Conservation (phyloP, 805 yeast genomes). For the Candida saitoana region DNA sequence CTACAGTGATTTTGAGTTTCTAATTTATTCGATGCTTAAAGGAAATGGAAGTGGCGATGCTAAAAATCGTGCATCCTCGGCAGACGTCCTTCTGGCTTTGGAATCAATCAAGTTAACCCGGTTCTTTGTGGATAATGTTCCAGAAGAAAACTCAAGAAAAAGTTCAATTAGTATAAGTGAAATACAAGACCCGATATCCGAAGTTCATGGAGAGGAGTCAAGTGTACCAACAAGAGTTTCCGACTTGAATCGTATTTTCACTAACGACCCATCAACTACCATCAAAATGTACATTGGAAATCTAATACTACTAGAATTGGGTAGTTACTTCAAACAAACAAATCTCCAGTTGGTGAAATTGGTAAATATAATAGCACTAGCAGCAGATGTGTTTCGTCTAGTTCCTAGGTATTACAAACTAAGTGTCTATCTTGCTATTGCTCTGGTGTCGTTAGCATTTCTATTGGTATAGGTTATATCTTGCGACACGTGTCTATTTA, state of each 20-base stretch:
- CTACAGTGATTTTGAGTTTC: constrained; percentile 12
- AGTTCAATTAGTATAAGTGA: neutral
- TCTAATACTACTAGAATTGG: neutral
- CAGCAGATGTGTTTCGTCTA: neutral
- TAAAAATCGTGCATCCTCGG: constrained; percentile 1
- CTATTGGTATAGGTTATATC: too few species aligned
- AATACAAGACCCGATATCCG: neutral
- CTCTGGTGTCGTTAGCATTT: neutral
- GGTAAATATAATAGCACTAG: neutral
- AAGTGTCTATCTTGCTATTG: neutral
- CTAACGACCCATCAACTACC: neutral
- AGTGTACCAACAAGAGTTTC: neutral
- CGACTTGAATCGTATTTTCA: neutral
- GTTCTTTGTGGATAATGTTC: neutral
- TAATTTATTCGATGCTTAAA: constrained; percentile 30
- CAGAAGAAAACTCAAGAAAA: neutral
- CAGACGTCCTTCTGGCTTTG: neutral
- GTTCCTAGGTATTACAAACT: neutral
- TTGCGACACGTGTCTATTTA: too few species aligned
- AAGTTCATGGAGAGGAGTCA: neutral
- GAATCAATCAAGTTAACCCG: neutral
- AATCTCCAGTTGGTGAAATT: neutral
- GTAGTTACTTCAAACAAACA: neutral
- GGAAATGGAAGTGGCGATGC: constrained; percentile 12
- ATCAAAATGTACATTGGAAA: neutral